Conservation (phyloP, 768 basidiomycete genomes). For the Candolleomyces aberdarensis region DNA sequence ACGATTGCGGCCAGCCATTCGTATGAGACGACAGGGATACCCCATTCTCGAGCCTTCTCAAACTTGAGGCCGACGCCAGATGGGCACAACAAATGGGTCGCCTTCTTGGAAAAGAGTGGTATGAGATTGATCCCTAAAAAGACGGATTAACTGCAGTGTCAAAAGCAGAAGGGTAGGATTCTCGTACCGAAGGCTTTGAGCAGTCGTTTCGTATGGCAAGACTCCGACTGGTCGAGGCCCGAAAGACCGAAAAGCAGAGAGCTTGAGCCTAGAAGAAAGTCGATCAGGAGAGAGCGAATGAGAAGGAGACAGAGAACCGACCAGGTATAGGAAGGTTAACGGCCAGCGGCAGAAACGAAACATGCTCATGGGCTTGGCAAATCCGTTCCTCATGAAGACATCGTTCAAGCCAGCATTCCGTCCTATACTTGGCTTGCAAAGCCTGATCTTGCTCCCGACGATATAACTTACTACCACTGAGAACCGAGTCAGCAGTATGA, state of each 20-base stretch:
- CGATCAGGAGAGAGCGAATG: not conserved
- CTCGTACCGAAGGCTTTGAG: conserved; percentile 62
- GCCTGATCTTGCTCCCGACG: conserved; percentile 48
- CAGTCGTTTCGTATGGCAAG: conserved; percentile 63
- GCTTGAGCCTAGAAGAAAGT: conserved; percentile 45
- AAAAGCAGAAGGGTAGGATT: not conserved
- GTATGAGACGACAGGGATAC: conserved; percentile 65
- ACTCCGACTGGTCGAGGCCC: conserved; percentile 69
- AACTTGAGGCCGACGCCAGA: conserved; percentile 69
- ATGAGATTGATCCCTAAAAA: conserved; percentile 52
- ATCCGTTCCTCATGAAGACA: conserved; percentile 78
- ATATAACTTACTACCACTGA: conserved; percentile 70
- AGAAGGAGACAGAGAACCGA: conserved; percentile 22
- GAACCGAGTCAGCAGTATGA: conserved; percentile 3
- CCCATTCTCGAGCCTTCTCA: conserved; percentile 78
- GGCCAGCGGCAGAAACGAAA: conserved; percentile 66
- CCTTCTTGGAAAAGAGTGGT: conserved; percentile 57
- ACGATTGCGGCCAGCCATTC: conserved; percentile 68
- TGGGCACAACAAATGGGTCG: conserved; percentile 83
- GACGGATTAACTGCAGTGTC: not conserved
- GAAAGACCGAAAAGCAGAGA: conserved; percentile 64
- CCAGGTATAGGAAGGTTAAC: conserved; percentile 58
- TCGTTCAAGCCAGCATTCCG: conserved; percentile 92
- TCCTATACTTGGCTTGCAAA: conserved; percentile 61
- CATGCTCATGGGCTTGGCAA: conserved; percentile 61